phyloP scores from a whole-genome alignment of 148 eudicot species.

The Talinum fruticosum region DNA sequence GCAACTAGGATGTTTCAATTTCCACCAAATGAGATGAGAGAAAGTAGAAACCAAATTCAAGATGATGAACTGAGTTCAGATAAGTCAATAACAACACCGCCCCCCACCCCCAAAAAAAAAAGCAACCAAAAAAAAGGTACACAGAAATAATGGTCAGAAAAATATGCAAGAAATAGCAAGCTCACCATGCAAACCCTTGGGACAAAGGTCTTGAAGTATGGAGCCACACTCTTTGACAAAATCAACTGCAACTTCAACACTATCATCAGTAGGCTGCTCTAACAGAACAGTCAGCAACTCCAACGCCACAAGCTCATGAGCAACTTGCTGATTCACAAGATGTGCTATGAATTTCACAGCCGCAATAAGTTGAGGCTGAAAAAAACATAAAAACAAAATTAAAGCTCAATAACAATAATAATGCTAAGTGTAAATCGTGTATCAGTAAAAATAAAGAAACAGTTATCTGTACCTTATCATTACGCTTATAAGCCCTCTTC shows the following conservation, averaged over 20 bases:
- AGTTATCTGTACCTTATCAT: constrained; percentile 59
- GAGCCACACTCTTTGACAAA: constrained; percentile 91
- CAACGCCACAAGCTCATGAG: constrained; percentile 82
- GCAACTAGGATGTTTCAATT: background rate
- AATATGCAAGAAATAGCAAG: constrained; percentile 8
- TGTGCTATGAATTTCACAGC: constrained; percentile 93
- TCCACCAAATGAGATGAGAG: background rate
- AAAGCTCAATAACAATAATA: background rate
- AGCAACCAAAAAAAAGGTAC: background rate
- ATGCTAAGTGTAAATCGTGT: background rate
- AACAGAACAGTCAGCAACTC: constrained; percentile 73
- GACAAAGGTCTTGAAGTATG: constrained; percentile 79
- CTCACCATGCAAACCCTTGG: constrained; percentile 83
- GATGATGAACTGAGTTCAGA: background rate
- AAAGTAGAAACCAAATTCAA: background rate
- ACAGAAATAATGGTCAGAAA: no score
- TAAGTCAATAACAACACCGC: background rate
- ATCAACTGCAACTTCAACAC: constrained; percentile 96
- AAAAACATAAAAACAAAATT: constrained; percentile 3
- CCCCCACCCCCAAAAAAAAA: background rate
- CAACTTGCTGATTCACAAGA: constrained; percentile 91
- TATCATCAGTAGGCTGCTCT: constrained; percentile 88
- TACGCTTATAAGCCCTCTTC: constrained; percentile 78
- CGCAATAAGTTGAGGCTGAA: constrained; percentile 80
- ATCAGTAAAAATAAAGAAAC: background rate